Evolutionary conservation across 441 rosid genomes (phyloP), one percentile per base, ranked within the genome.

Genomic region (Melastoma candidum): DNA sequence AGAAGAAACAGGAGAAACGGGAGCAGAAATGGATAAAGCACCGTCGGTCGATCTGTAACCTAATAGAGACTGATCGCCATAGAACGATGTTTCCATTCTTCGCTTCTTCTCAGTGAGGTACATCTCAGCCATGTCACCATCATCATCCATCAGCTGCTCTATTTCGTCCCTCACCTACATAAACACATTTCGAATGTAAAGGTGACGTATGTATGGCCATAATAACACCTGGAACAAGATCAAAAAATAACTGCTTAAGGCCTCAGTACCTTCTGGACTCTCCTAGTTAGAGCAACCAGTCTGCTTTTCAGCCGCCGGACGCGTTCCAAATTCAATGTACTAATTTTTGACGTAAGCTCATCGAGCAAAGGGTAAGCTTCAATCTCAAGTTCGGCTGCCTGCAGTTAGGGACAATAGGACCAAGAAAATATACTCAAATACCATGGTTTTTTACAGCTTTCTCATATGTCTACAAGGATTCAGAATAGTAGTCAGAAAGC

Each of bases 71-170:
- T 72, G 99, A 58, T 93, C 99, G 46, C 95, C 92, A 44, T 73
- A 80, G 50, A 89, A 68, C 54, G 82, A 64, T 27, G 95, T 72
- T 56, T 89, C 99, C 87, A 83, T 80, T 57, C 96, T 78, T 24
- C 61, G 74, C 73, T 93, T 93, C 79, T 93, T 93, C 74, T 93
- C 99, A 2, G 96, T 89, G 24, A 93, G 95, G 79, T 78, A 85
- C 97, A 93, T 87, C 74, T 93, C 99, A 3, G 99, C 99, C 99
- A 93, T 89, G 68, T 94, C 99, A 41, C 97, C 99, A 60, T 94
- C 99, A 75, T 94, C 99, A 68, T 94, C 99, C 99, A 94, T 89
- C 46, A 94, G 84, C 74, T 94, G 97, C 67, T 94, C 99, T 46
- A 94, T 89, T 81, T 94, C 99, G 73, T 94, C 99, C 63, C 97